Evolutionary conservation across 805 yeast species (phyloP).

Genomic region (Starmerella riodocensis): DNA sequence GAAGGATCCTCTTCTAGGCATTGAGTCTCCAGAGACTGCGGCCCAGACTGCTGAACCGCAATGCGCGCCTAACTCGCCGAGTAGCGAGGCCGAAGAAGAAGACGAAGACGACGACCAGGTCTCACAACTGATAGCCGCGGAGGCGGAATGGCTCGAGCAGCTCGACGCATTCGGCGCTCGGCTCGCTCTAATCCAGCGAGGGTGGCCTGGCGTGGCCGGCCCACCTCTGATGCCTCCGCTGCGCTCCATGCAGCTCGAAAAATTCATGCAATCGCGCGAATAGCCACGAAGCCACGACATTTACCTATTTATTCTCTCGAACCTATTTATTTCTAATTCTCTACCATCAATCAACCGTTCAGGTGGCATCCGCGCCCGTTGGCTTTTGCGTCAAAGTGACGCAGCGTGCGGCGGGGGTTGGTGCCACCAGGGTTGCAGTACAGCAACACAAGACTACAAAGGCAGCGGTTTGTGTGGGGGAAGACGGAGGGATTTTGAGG

Average conservation of each 20-base stretch:
- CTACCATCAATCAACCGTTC: too few relatives aligned
- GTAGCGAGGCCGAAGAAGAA: neutral
- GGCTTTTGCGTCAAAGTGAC: too few relatives aligned
- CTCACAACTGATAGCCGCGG: neutral
- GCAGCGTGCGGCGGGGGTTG: too few relatives aligned
- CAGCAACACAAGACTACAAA: too few relatives aligned
- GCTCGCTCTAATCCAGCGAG: neutral
- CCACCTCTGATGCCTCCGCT: too few relatives aligned
- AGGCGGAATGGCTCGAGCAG: slow-evolving; percentile 5
- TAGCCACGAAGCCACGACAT: neutral
- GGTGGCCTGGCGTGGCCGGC: too few relatives aligned
- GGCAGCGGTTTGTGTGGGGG: too few relatives aligned
- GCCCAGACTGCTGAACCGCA: neutral
- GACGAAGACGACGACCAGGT: neutral
- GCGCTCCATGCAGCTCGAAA: neutral
- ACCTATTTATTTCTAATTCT: too few relatives aligned
- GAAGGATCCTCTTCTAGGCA: too few relatives aligned
- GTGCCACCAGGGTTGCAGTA: too few relatives aligned
- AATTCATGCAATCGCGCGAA: slow-evolving; percentile 2
- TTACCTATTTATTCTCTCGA: neutral
- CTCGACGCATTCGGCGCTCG: neutral
- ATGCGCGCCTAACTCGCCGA: neutral
- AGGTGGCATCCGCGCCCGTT: too few relatives aligned
- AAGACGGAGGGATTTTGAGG: too few relatives aligned
- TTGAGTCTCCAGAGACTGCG: neutral